Conservation (phyloP, 2,329 filamentous ascomycete species). For the Juglanconis juglandina region DNA sequence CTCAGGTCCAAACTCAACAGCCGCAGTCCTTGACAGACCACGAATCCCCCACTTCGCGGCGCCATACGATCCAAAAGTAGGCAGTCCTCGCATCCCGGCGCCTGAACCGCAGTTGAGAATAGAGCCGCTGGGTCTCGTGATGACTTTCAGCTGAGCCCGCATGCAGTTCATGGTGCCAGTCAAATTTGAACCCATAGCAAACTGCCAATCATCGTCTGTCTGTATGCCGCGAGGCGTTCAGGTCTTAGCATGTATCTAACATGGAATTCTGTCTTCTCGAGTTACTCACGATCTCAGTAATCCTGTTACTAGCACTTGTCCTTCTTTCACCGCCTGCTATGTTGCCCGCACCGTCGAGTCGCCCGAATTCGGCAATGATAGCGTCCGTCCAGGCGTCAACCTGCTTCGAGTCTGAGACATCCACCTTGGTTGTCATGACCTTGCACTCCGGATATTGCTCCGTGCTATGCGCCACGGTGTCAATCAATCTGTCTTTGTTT, state of each 20-base stretch:
- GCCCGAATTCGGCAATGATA: background rate
- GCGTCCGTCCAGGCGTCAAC: background rate
- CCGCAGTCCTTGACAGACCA: background rate
- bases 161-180: background rate
- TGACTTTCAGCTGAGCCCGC: background rate
- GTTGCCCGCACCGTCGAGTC: background rate
- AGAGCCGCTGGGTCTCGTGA: background rate
- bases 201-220: background rate
- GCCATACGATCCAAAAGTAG: background rate
- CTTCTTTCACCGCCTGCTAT: background rate
- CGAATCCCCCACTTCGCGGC: background rate
- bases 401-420: background rate
- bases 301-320: background rate
- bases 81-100: background rate
- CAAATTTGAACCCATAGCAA: background rate
- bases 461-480: background rate
- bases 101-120: background rate
- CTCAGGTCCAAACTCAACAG: background rate
- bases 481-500: too few species aligned
- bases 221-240: background rate
- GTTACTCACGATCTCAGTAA: background rate
- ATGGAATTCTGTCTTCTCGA: background rate
- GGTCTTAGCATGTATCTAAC: too few species aligned
- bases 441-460: background rate
- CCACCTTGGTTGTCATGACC: background rate